Conservation (phyloP, 139 green algal genomes). For the Trebouxia sp. region DNA sequence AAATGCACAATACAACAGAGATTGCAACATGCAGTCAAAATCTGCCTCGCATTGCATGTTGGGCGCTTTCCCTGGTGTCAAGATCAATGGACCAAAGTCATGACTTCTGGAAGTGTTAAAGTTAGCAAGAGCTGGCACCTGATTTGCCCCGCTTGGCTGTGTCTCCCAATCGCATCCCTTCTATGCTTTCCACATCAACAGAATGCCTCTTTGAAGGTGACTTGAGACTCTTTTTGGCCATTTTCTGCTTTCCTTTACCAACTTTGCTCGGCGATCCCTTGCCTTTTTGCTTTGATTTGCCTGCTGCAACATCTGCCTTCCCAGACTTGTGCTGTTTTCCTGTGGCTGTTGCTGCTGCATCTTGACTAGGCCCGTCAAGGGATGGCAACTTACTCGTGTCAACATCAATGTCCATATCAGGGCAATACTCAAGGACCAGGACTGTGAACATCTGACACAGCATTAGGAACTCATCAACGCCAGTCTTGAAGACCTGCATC, state of each 20-base stretch:
- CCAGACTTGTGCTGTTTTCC: background rate
- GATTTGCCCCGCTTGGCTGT: background rate
- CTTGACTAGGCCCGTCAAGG: background rate
- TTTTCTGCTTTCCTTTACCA: background rate
- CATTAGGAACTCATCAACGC: constrained; percentile 49
- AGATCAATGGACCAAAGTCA: background rate
- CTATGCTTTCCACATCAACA: background rate
- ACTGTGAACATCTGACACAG: constrained; percentile 38
- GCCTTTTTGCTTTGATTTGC: too few relatives aligned
- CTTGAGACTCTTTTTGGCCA: background rate
- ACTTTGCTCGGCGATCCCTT: too few relatives aligned
- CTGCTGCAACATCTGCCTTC: too few relatives aligned
- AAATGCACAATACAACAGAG: too few relatives aligned
- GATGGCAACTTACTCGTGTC: background rate
- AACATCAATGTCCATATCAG: background rate
- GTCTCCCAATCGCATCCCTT: background rate
- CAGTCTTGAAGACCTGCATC: constrained; percentile 30
- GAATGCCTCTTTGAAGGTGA: background rate
- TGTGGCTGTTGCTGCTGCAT: background rate
- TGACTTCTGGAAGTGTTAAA: background rate
- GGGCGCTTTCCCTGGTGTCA: background rate
- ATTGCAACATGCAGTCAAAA: too few relatives aligned
- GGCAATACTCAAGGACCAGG: background rate
- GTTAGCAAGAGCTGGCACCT: background rate
- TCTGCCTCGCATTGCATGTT: too few relatives aligned